Evolutionary conservation across 176 grass and related monocot genomes (phyloP), one percentile per base, ranked within the genome.

Genomic region (Cymbopogon citratus): DNA sequence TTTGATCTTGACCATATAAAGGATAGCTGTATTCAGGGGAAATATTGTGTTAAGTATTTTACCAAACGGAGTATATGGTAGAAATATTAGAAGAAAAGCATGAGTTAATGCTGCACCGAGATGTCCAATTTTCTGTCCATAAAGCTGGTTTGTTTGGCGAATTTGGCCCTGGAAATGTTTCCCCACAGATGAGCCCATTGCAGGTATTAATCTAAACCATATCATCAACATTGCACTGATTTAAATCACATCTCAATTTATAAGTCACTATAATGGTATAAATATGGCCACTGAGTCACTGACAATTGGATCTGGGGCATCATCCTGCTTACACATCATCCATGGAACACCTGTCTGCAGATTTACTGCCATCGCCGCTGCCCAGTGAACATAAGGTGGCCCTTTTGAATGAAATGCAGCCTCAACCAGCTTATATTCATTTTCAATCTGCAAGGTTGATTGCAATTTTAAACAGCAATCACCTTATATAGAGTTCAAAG

Each of bases 271-370:
- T 71, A 83, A 34, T 59, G 6, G n/a, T 65, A 49, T 61, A 31
- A 73, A 46, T 10, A 23, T 57, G 52, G 52, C 52, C 21, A 31
- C 35, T 60, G 63, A 41, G 46, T 44, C 52, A 93, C 87, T 44
- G 10, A 98, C 92, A 87, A 95, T 80, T 88, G 92, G 88, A 81
- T 92, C 87, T 35, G 95, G 95, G 51, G 95, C 95, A 82, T 98
- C 95, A 61, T 93, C 72, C 82, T 98, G 95, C 39, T 98, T 98
- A 87, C 95, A 98, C 92, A 95, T 98, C 70, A 86, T 89, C 95
- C 95, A 98, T 12, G 95, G 95, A 77, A 98, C 95, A 35, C 90
- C 92, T 14, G 88, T 93, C 21, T 90, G 60, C 7, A 95, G 90
- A 63, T 69, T 70, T 49, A 93, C 84, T 4, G 90, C 95, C 87